Evolutionary conservation across 179 eudicot species (phyloP).

Genomic region (Spinacia oleracea): DNA sequence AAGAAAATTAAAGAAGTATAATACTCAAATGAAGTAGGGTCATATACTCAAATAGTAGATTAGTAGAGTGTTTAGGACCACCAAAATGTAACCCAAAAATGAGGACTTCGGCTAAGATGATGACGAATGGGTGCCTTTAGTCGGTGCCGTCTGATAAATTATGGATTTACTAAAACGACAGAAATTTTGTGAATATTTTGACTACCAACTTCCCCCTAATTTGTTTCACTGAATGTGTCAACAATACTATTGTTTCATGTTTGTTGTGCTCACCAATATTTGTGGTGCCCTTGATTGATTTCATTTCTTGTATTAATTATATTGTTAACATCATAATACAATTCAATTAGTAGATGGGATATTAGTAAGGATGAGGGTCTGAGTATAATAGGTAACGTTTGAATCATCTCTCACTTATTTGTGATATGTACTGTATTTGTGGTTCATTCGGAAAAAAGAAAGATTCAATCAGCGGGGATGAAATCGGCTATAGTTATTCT

Average conservation of each 20-base stretch:
- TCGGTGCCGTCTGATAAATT: constrained; percentile 24
- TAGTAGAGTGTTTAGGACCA: constrained; percentile 5
- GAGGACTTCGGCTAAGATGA: not conserved
- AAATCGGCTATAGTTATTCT: too few species aligned
- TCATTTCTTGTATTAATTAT: too few species aligned
- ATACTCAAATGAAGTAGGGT: constrained; percentile 2
- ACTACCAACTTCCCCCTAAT: constrained; percentile 15
- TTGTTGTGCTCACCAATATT: not conserved
- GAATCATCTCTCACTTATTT: too few species aligned
- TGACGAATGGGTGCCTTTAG: not conserved
- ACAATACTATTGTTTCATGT: not conserved
- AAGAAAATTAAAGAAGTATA: too few species aligned
- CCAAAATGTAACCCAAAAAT: not conserved
- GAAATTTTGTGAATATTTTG: constrained; percentile 18
- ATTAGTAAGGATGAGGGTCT: too few species aligned
- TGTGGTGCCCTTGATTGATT: not conserved
- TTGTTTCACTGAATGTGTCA: constrained; percentile 6
- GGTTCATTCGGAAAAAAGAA: too few species aligned
- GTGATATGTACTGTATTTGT: too few species aligned
- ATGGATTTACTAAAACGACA: constrained; percentile 12
- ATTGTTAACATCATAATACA: too few species aligned
- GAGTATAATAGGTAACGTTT: too few species aligned
- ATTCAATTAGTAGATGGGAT: too few species aligned
- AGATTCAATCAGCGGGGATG: too few species aligned
- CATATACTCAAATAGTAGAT: not conserved